Percentiles rank a stretch among this genome's conserved stretches.
phyloP scores from a whole-genome alignment of 2,329 filamentous ascomycete species.

The Erysiphe pulchra region DNA sequence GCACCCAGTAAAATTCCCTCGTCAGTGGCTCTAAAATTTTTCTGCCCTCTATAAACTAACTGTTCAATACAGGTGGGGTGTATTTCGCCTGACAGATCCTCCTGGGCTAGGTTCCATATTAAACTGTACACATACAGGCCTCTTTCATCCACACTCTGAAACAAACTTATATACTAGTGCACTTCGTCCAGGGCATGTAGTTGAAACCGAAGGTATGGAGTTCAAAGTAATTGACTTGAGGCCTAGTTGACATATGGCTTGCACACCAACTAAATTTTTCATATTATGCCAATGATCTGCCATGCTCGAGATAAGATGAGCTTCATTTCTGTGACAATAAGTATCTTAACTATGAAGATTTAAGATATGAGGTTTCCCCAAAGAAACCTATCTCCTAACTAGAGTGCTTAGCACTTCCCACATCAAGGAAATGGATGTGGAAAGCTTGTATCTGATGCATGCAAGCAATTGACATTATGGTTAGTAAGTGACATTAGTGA shows the following conservation, averaged over 20 bases:
- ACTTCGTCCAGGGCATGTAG: constrained; percentile 27
- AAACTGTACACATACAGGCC: constrained; percentile 46
- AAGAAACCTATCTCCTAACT: no score
- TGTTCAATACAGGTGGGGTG: constrained; percentile 38
- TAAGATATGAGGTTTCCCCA: no score
- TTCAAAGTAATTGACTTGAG: constrained; percentile 43
- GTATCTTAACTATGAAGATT: no score
- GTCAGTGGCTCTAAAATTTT: constrained; percentile 20
- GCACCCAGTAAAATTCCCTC: constrained; percentile 56
- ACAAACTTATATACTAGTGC: constrained; percentile 17
- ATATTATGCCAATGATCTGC: no score
- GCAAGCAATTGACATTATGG: no score
- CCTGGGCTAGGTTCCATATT: constrained; percentile 72
- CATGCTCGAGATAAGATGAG: no score
- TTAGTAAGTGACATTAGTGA: no score
- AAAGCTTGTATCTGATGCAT: no score
- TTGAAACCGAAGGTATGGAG: constrained; percentile 26
- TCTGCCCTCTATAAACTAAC: constrained; percentile 2
- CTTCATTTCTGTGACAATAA: no score
- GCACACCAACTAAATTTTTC: no score
- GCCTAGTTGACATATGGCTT: constrained; percentile 1
- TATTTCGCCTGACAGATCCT: constrained; percentile 81
- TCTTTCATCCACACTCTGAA: constrained; percentile 52
- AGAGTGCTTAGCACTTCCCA: no score
- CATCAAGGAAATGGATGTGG: no score